phyloP scores from a whole-genome alignment of 306 rosid species.

The Pyrus betulifolia region DNA sequence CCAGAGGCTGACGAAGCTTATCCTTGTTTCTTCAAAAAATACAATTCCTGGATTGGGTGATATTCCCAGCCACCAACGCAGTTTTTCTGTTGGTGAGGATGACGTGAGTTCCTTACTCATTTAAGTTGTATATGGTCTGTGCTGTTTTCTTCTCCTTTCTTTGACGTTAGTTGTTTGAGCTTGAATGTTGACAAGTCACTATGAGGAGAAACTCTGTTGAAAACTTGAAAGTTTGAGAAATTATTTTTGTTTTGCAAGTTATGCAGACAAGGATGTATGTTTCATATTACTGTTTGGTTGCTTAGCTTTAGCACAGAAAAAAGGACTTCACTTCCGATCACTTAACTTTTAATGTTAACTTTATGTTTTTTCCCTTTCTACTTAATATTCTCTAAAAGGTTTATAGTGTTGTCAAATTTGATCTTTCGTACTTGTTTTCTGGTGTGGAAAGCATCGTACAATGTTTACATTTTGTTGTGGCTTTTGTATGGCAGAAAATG shows the following conservation, averaged over 20 bases:
- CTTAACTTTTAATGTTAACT: not conserved
- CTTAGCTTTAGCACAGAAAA: conserved; percentile 2
- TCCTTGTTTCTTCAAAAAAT: conserved; percentile 92
- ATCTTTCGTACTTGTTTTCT: not conserved
- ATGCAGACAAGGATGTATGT: not conserved
- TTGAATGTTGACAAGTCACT: not conserved
- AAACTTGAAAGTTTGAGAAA: not conserved
- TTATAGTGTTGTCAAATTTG: not conserved
- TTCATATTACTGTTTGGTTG: conserved; percentile 1
- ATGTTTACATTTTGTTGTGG: not conserved
- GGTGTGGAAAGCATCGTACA: conserved; percentile 2
- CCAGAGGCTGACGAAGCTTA: conserved; percentile 95
- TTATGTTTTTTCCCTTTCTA: not conserved
- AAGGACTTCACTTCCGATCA: conserved; percentile 5
- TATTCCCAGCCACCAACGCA: conserved; percentile 66
- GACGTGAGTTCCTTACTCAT: conserved; percentile 54
- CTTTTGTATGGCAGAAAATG: conserved; percentile 37
- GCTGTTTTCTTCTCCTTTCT: not conserved
- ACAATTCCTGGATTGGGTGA: conserved; percentile 82
- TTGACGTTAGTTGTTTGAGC: not conserved
- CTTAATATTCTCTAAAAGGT: not conserved
- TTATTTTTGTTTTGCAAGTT: conserved; percentile 4
- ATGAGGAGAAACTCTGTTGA: not conserved
- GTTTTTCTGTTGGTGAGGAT: conserved; percentile 73
- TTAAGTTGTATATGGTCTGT: not conserved